Base-by-base conservation (phyloP, 805 yeast species). In the Starmerella khaoyaiensis region DNA sequence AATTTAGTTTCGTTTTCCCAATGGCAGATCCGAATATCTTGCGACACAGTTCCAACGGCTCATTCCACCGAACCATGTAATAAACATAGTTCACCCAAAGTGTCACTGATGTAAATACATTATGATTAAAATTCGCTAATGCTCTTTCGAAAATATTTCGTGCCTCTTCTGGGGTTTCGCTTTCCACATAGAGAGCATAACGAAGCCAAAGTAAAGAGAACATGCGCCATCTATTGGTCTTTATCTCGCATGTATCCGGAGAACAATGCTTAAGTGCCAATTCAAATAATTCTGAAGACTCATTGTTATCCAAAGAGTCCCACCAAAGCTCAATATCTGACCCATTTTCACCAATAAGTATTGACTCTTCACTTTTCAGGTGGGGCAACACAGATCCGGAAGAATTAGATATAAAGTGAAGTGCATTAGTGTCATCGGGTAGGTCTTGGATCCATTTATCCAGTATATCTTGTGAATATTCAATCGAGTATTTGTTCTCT, bases 271-370 rank as follows among this genome's bases (percentile, higher is more conserved):
- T 39, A 3, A 73, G 51, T 0, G 81, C 72, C 8, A 60, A 49
- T 36, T 68, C 70, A 45, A 65, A 69, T 9, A 59, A 55, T 2
- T 60, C 60, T 17, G 62, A 21, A 2, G 11, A 46, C 0, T 49
- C 59, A 0, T 49, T 5, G 4, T 25, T 51, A 17, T 51, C 41
- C 10, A 82, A 41, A 49, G 75, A 76, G 0, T 70, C 54, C 87
- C 94, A 84, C 96, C 97, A 86, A 0, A 74, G 60, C 49, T 79
- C 90, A 55, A 72, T 75, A 14, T 41, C 37, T 16, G 16, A 4
- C 17, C 43, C 43, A 24, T 27, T 26, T 14, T 4, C 15, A 12
- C 20, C 32, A 5, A 14, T 6, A 12, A 6, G 6, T 15, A 15
- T 14, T 11, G 20, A 14, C 18, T 15, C 20, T 6, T 16, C 21